These are phyloP conservation scores for Spatholobus suberectus DNA, from an alignment of 306 rosid genomes.

Conservation along the genomic window DNA sequence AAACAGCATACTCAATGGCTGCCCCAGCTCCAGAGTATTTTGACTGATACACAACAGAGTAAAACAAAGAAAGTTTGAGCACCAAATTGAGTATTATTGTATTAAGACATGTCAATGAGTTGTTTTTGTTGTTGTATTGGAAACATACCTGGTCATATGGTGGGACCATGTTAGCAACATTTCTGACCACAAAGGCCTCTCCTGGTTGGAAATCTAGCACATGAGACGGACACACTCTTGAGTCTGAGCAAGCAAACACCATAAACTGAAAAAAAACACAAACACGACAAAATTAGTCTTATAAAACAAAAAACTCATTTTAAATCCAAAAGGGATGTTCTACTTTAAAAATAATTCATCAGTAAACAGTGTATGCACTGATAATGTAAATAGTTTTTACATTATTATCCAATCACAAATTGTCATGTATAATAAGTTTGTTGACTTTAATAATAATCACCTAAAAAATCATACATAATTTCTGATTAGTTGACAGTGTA, in stretches of 20 bases:
- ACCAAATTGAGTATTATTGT: background rate
- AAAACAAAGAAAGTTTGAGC: conserved; percentile 6
- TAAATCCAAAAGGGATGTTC: background rate
- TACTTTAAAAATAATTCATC: background rate
- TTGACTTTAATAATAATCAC: background rate
- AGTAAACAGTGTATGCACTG: background rate
- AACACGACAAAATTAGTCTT: background rate
- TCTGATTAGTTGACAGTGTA: background rate
- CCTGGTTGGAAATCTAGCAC: conserved; percentile 95
- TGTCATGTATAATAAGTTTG: background rate
- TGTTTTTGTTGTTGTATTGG: background rate
- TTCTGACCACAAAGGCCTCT: conserved; percentile 96
- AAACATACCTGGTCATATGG: conserved; percentile 71
- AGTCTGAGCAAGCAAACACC: conserved; percentile 99
- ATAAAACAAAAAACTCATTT: background rate
- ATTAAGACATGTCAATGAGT: background rate
- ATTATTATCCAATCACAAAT: too few relatives aligned
- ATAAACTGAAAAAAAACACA: conserved; percentile 59
- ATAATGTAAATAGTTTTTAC: background rate
- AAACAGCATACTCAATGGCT: conserved; percentile 88
- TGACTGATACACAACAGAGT: conserved; percentile 44
- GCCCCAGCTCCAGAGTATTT: conserved; percentile 77
- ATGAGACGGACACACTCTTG: conserved; percentile 98
- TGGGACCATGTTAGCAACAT: conserved; percentile 96
- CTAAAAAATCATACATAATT: background rate